Evolutionary conservation across 1,284 basidiomycete species (phyloP).

Genomic region (Cutaneotrichosporon cutaneum): DNA sequence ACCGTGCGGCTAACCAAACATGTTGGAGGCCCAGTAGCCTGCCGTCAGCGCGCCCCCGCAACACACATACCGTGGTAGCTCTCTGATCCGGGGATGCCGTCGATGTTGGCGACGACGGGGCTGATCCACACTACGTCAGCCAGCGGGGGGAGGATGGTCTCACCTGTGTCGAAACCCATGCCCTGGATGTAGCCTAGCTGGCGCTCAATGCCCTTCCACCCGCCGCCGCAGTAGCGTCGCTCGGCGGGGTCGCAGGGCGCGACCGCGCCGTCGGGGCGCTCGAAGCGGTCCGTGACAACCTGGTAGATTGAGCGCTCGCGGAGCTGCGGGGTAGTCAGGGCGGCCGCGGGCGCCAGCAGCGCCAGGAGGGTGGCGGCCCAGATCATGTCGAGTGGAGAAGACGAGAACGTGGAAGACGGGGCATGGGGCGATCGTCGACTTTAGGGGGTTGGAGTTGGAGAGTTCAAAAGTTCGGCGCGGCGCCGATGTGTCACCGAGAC

Average conservation of each 20-base stretch:
- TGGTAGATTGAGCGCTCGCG: conserved; percentile 51
- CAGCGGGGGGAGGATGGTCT: conserved; percentile 17
- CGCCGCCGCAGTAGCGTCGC: conserved; percentile 48
- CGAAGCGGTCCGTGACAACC: conserved; percentile 51
- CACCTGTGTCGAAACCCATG: conserved; percentile 53
- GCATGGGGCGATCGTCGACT: neutral
- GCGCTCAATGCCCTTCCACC: conserved; percentile 41
- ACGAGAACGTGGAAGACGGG: neutral
- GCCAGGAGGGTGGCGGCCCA: conserved; percentile 5
- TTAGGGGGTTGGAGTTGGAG: neutral
- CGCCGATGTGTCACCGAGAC: no score
- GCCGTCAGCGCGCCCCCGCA: conserved; percentile 12
- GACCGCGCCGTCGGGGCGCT: conserved; percentile 34
- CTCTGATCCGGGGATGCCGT: conserved; percentile 36
- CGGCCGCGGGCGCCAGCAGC: conserved; percentile 23
- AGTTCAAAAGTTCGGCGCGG: neutral
- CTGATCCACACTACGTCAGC: conserved; percentile 48
- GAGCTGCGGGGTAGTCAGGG: conserved; percentile 37
- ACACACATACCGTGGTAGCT: conserved; percentile 52
- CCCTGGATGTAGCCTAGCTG: conserved; percentile 51
- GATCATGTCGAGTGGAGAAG: conserved; percentile 4
- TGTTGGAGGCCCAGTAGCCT: conserved; percentile 53
- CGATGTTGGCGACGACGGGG: conserved; percentile 49
- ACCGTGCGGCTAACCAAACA: conserved; percentile 30
- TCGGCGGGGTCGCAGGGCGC: conserved; percentile 33